phyloP scores from a whole-genome alignment of 2,329 filamentous ascomycete species.

The Fonsecaea multimorphosa region DNA sequence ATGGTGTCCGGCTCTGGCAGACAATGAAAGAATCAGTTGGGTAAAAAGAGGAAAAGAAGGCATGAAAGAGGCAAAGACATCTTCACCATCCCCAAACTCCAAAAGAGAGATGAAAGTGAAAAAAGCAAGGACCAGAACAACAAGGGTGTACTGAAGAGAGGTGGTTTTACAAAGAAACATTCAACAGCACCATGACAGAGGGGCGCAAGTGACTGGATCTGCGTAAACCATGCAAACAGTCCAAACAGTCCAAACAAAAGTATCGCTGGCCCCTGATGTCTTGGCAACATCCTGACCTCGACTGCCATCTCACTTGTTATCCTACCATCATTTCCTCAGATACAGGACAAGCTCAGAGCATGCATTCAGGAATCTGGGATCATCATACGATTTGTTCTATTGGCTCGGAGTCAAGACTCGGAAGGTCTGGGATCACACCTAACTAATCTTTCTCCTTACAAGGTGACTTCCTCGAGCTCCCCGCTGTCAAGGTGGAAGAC shows the following conservation, averaged over 20 bases:
- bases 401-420: not conserved
- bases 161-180: conserved; percentile 17
- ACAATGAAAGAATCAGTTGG: conserved; percentile 21
- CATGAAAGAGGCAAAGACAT: conserved; percentile 31
- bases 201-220: not conserved
- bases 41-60: conserved; percentile 23
- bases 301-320: not conserved
- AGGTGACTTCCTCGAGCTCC: conserved; percentile 21
- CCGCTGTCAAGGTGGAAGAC: conserved; percentile 28
- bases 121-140: conserved; percentile 26
- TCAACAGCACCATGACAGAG: not conserved
- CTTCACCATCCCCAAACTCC: conserved; percentile 36
- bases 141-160: conserved; percentile 15
- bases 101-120: conserved; percentile 34
- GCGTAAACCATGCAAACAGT: conserved; percentile 1
- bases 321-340: not conserved
- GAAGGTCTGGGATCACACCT: not conserved
- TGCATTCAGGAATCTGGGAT: not conserved
- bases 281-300: not conserved
- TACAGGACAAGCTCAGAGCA: not conserved
- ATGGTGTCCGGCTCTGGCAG: not conserved
- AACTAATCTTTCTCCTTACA: not conserved
- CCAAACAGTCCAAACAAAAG: conserved; percentile 8
- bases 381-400: not conserved
- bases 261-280: not conserved